These are phyloP conservation scores for Penicillium sp. DNA, from an alignment of 2,329 filamentous ascomycete genomes.

Conservation along the genomic window DNA sequence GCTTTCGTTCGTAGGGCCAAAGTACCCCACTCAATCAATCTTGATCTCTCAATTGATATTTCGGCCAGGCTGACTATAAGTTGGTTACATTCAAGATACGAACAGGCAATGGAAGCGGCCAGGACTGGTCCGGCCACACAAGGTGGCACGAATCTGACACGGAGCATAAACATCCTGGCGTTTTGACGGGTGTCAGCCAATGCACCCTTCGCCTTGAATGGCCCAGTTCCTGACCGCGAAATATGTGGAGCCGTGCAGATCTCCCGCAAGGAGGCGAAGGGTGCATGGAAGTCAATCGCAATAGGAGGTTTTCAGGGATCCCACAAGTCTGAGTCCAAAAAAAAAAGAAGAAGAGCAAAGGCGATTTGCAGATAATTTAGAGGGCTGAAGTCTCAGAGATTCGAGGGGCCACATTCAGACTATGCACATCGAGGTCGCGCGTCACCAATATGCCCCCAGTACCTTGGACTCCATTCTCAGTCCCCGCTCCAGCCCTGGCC, in stretches of 20 bases:
- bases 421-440: slow-evolving; percentile 2
- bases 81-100: neutral
- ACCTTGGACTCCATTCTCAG: neutral
- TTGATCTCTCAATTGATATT: neutral
- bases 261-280: neutral
- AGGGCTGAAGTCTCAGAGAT: neutral
- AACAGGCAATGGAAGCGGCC: neutral
- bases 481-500: neutral
- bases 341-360: neutral
- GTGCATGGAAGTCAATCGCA: neutral
- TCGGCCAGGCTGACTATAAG: neutral
- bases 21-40: neutral
- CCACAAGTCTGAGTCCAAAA: too few relatives aligned
- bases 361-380: neutral
- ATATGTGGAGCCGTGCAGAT: neutral
- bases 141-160: slow-evolving; percentile 3
- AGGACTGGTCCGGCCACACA: neutral
- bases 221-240: neutral
- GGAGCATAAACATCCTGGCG: neutral
- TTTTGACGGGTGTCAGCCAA: neutral
- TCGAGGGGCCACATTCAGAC: neutral
- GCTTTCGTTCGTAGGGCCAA: neutral
- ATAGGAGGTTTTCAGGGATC: too few relatives aligned
- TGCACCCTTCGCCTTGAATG: neutral
- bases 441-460: slow-evolving; percentile 2